phyloP scores from a whole-genome alignment of 192 early-diverging fungal genomes.

The Coemansia sp. region DNA sequence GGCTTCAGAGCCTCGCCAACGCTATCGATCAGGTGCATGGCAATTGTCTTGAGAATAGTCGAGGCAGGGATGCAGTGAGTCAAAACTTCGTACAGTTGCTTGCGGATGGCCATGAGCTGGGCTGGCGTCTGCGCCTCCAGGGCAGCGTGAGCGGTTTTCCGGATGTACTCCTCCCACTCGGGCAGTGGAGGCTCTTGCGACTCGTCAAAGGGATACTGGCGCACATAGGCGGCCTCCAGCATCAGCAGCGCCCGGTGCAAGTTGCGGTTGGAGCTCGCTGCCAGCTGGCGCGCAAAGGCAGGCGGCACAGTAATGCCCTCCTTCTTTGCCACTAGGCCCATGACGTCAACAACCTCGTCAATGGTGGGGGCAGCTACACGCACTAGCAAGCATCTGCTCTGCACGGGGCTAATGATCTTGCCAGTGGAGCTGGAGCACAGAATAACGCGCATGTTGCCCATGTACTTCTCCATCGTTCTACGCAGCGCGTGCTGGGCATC shows the following conservation, averaged over 20 bases:
- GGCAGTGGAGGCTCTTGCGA: slow-evolving; percentile 63
- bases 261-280: slow-evolving; percentile 72
- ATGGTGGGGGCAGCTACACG: slow-evolving; percentile 77
- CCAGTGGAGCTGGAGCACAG: slow-evolving; percentile 86
- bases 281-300: slow-evolving; percentile 64
- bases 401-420: slow-evolving; percentile 90
- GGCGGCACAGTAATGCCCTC: slow-evolving; percentile 70
- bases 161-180: slow-evolving; percentile 87
- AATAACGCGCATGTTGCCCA: slow-evolving; percentile 87
- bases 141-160: slow-evolving; percentile 66
- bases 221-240: slow-evolving; percentile 77
- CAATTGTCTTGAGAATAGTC: slow-evolving; percentile 76
- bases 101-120: slow-evolving; percentile 67
- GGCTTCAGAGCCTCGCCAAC: slow-evolving; percentile 70
- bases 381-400: slow-evolving; percentile 86
- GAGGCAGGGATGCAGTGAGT: slow-evolving; percentile 86
- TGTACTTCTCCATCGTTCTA: slow-evolving; percentile 99
- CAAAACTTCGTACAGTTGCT: slow-evolving; percentile 81
- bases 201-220: slow-evolving; percentile 58
- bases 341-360: slow-evolving; percentile 69
- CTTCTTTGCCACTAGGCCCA: slow-evolving; percentile 76
- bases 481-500: slow-evolving; percentile 95
- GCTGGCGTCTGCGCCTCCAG: slow-evolving; percentile 75
- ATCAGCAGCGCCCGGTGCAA: slow-evolving; percentile 87
- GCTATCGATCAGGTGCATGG: slow-evolving; percentile 66